phyloP scores from a whole-genome alignment of 148 eudicot genomes.

The Beta vulgaris region DNA sequence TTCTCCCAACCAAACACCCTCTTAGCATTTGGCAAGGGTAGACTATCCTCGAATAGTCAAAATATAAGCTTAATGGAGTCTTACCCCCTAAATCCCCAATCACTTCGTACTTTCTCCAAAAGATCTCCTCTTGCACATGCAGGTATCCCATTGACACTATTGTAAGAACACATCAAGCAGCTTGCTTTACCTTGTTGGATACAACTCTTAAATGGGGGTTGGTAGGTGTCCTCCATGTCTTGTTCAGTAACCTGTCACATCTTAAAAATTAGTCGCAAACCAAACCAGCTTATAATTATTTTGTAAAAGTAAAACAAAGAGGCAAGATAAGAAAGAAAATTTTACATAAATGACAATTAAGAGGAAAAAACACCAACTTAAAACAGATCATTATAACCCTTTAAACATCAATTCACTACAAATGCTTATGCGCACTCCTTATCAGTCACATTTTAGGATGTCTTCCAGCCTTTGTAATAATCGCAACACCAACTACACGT shows the following conservation, averaged over 20 bases:
- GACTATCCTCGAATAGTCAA: constrained; percentile 12
- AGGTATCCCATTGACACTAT: constrained; percentile 84
- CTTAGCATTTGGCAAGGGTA: neutral
- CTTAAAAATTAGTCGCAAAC: neutral
- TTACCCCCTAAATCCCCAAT: constrained; percentile 94
- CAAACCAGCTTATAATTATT: neutral
- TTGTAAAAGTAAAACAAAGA: neutral
- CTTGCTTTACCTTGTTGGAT: constrained; percentile 86
- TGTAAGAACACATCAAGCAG: constrained; percentile 98
- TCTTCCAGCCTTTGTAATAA: no score
- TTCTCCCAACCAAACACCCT: no score
- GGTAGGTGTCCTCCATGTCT: constrained; percentile 92
- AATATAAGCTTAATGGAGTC: constrained; percentile 16
- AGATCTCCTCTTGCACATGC: constrained; percentile 73
- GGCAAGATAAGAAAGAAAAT: neutral
- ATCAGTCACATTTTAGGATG: neutral
- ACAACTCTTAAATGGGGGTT: constrained; percentile 84
- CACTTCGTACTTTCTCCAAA: constrained; percentile 64
- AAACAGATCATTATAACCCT: neutral
- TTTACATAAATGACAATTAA: neutral
- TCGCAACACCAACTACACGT: no score
- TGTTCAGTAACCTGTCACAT: constrained; percentile 64
- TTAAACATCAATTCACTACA: no score
- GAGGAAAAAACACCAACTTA: neutral
- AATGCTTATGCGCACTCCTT: neutral